phyloP scores from a whole-genome alignment of 768 basidiomycete genomes.

The Mycena olivaceomarginata region DNA sequence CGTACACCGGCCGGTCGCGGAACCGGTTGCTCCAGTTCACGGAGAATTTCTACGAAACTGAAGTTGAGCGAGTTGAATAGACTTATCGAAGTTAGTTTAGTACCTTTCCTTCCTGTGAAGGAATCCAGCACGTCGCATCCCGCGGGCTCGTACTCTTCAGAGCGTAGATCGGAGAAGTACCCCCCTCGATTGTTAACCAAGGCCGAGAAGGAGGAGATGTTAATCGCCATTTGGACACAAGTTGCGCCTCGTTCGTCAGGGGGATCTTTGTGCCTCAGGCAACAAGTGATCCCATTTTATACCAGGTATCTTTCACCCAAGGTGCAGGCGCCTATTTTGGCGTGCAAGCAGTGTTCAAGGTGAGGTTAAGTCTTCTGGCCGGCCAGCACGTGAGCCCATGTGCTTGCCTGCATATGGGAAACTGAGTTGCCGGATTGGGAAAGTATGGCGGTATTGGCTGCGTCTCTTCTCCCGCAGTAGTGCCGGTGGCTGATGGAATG shows the following conservation, averaged over 20 bases:
- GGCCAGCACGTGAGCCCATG: not conserved
- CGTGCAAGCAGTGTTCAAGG: not conserved
- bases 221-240: conserved; percentile 18
- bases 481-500: too few species aligned
- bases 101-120: conserved; percentile 49
- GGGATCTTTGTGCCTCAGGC: not conserved
- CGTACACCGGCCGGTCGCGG: conserved; percentile 43
- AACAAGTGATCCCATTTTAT: conserved; percentile 19
- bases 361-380: conserved; percentile 1
- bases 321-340: not conserved
- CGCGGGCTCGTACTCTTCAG: conserved; percentile 16
- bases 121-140: conserved; percentile 47
- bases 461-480: too few species aligned
- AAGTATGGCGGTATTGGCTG: not conserved
- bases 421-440: conserved; percentile 13
- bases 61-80: not conserved
- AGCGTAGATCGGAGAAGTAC: conserved; percentile 35
- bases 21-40: conserved; percentile 48
- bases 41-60: conserved; percentile 45
- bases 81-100: not conserved
- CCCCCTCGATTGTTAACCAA: conserved; percentile 50
- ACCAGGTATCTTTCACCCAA: not conserved
- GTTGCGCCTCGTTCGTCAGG: not conserved
- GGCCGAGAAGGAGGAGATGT: conserved; percentile 40
- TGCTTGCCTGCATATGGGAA: conserved; percentile 11